Evolutionary conservation across 257 asterid genomes (phyloP).

Genomic region (Gynochthodes officinalis): DNA sequence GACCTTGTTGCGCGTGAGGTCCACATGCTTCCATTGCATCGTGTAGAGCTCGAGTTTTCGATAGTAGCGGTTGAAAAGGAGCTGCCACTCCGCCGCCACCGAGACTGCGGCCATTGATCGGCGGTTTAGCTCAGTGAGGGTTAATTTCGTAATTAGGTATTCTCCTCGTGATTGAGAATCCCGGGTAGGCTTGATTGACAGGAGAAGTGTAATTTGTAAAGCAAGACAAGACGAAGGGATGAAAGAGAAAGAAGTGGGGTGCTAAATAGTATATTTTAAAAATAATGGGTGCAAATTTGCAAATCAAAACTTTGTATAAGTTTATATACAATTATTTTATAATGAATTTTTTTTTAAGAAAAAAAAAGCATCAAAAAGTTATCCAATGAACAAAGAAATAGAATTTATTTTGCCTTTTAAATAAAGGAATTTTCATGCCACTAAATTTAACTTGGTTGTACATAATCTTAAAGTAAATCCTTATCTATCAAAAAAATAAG

Average conservation of each 20-base stretch:
- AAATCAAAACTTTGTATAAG: too few species aligned
- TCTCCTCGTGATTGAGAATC: conserved; percentile 3
- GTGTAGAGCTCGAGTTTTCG: conserved; percentile 89
- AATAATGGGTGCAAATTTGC: not conserved
- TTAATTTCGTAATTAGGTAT: not conserved
- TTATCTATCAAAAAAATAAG: too few species aligned
- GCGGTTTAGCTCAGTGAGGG: not conserved
- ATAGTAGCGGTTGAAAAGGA: conserved; percentile 82
- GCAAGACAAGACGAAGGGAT: not conserved
- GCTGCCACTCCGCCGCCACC: conserved; percentile 99
- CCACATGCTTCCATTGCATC: conserved; percentile 94
- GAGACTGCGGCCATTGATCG: conserved; percentile 65
- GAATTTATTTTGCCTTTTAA: too few species aligned
- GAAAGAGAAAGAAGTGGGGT: not conserved
- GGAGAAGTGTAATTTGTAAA: not conserved
- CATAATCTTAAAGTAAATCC: too few species aligned
- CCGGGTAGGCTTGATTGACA: not conserved
- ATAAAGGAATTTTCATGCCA: too few species aligned
- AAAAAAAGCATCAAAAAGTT: too few species aligned
- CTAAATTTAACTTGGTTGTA: too few species aligned
- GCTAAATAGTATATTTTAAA: not conserved
- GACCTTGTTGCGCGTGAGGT: conserved; percentile 83
- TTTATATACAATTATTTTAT: too few species aligned
- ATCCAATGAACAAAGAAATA: too few species aligned
- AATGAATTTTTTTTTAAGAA: too few species aligned